Base-by-base conservation (phyloP, 2,329 filamentous ascomycete species). In the Xylaria digitata region DNA sequence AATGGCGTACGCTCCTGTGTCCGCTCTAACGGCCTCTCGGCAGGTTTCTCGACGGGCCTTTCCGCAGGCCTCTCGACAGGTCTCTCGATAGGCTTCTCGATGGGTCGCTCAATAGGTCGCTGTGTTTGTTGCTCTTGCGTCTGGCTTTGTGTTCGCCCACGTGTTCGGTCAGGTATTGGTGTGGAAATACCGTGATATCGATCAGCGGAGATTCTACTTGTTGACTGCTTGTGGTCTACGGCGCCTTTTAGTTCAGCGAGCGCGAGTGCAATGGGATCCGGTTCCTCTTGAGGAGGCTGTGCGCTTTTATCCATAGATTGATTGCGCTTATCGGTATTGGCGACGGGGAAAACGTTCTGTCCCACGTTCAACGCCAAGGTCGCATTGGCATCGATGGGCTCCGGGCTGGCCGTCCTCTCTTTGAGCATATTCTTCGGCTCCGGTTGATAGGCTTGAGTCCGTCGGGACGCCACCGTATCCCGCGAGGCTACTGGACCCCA, bases 331-430 rank as follows among this genome's bases (percentile, higher is more conserved):
- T 95, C 92, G 0, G 93, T 90, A 8, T 91, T 91, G 13, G 92
- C 91, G 9, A 99, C 95, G 63, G 97, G 90, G 75, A 99, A 97
- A 11, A 99, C 93, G 74, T 99, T 99, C 74, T 96, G 93, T 7
- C 96, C 96, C 61, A 99, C 88, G 74, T 97, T 97, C 32, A 99
- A 85, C 68, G 97, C 95, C 74, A 98, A 90, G 77, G 92, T 97
- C 45, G 95, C 94, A 69, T 96, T 90, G 63, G 95, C 94, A 76
- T 97, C 96, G 43, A 96, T 94, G 1, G 92, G 92, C 60, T 96
- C 93, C 3, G 93, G 93, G 74, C 93, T 96, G 15, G 81, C 80
- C 8, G 82, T 82, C 17, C 83, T 81, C 45, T 85, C 81, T 9
- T 79, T 72, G 15, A 79, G 74, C 61, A 82, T 68, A 60, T 75